Evolutionary conservation across 140 eudicot species (phyloP).

Genomic region (Ambrosia hybrid): DNA sequence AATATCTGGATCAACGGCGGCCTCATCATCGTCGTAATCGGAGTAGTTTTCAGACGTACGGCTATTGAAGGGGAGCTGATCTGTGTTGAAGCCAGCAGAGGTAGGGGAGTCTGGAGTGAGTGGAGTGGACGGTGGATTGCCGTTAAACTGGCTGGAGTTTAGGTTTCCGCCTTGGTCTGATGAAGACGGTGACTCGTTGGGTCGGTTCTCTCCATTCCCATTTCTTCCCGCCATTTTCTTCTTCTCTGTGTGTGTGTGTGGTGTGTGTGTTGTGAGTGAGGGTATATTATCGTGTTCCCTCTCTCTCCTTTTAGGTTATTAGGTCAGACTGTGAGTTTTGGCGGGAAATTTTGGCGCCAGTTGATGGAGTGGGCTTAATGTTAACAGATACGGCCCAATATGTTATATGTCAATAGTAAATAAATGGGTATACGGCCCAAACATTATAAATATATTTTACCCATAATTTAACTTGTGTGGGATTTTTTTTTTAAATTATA

Average conservation of each 20-base stretch:
- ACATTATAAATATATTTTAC: too few relatives aligned
- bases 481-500: too few relatives aligned
- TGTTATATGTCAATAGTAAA: too few relatives aligned
- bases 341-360: conserved; percentile 36
- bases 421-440: neutral
- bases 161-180: conserved; percentile 47
- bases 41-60: conserved; percentile 69
- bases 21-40: conserved; percentile 80
- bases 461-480: too few relatives aligned
- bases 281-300: neutral
- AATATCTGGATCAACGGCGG: conserved; percentile 76
- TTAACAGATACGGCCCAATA: neutral
- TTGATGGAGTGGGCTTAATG: neutral
- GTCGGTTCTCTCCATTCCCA: conserved; percentile 18
- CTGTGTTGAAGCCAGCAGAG: conserved; percentile 86
- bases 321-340: conserved; percentile 10
- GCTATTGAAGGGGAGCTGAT: conserved; percentile 85
- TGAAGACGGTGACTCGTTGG: conserved; percentile 37
- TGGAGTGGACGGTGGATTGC: conserved; percentile 66
- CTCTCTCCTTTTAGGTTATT: neutral
- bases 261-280: neutral
- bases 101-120: conserved; percentile 77
- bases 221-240: conserved; percentile 38
- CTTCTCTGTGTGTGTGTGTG: neutral
- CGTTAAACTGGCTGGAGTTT: conserved; percentile 37